Evolutionary conservation across 495 filamentous ascomycete genomes (phyloP), one percentile per base, ranked within the genome.

Genomic region (Aspergillus coremiiformis): DNA sequence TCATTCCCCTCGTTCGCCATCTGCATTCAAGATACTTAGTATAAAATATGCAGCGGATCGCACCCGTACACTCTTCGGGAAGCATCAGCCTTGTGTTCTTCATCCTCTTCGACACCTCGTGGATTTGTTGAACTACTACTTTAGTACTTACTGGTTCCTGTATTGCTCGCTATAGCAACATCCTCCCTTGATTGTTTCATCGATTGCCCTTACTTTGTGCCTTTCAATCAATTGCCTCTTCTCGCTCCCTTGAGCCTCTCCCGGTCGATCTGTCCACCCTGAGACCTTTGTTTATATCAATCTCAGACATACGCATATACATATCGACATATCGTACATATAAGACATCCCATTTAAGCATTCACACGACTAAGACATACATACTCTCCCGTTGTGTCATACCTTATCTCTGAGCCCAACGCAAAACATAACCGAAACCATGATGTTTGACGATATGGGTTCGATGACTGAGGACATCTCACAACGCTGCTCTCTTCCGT

Each of bases 401-500:
- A 39, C 47, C 21, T 22, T 27, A 39, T 19, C 10, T 8, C 45
- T 54, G 49, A 45, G 17, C 7, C 44, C 17, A 39, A 15, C 46
- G 32, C 42, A 26, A 42, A 43, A 35, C 29, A 12, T 29, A 42
- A n/a, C 24, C 26, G 26, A 8, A 29, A 46, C 37, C 12, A 65
- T 52, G 56, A 65, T 70, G 64, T 65, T 65, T 51, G 69, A 71
- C 54, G 62, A 67, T 54, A 67, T 67, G 56, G 55, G 44, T 51
- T 51, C 56, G 23, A 63, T 67, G 55, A 56, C 63, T 56, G 66
- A 67, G 39, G 66, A 68, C 12, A 43, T 59, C 19, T 53, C 55
- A 27, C 69, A 64, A 44, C 69, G 66, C 46, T 71, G 66, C 61
- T 67, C 68, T 57, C 59, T 73, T 39, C 71, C 72, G 72, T 75